These are phyloP conservation scores for Oldenlandia corymbosa DNA, from an alignment of 257 asterid genomes.

Conservation along the genomic window DNA sequence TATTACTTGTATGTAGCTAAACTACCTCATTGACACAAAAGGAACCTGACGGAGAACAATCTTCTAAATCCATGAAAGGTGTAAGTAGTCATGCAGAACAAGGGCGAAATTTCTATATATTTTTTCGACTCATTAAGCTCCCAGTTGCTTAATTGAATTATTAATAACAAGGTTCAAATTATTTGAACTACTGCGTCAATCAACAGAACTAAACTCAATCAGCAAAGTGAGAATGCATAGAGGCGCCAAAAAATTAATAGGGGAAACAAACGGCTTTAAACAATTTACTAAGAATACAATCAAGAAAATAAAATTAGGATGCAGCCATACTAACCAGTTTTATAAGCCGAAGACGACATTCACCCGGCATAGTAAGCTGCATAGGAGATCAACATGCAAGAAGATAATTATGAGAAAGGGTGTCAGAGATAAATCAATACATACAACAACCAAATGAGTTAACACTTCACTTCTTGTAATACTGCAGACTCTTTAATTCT, in stretches of 20 bases:
- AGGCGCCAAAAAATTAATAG: neutral
- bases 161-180: neutral
- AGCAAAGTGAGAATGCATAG: neutral
- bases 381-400: conserved; percentile 20
- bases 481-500: neutral
- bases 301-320: neutral
- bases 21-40: neutral
- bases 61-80: neutral
- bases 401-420: conserved; percentile 18
- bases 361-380: conserved; percentile 84
- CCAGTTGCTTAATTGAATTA: no score
- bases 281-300: neutral
- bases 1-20: no score
- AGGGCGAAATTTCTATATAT: neutral
- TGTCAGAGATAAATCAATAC: neutral
- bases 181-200: neutral
- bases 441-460: neutral
- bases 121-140: neutral
- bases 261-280: neutral
- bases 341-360: conserved; percentile 68
- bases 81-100: neutral
- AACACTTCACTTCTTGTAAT: neutral
- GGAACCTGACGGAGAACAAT: neutral
- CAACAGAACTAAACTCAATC: neutral
- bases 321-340: conserved; percentile 62